phyloP scores from a whole-genome alignment of 345 rosid genomes.

The Hirschfeldia incana region DNA sequence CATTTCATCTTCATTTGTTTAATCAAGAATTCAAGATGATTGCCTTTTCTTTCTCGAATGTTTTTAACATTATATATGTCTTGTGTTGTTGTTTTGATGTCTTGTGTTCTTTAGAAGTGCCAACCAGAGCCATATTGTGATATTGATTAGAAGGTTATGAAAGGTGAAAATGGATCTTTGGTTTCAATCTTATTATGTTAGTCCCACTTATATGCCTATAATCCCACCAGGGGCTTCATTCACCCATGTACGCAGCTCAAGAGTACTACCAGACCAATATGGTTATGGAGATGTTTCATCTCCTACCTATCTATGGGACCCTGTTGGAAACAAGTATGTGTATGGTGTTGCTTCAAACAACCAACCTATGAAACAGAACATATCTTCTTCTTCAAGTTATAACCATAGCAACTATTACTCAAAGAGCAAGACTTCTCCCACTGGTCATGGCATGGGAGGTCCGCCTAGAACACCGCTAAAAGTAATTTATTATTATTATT shows the following conservation, averaged over 20 bases:
- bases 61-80: background rate
- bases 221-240: constrained; percentile 40
- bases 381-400: constrained; percentile 46
- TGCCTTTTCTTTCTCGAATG: background rate
- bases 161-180: constrained; percentile 56
- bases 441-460: background rate
- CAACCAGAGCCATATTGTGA: constrained; percentile 36
- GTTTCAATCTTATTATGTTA: constrained; percentile 45
- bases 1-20: background rate
- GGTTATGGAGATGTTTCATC: constrained; percentile 47
- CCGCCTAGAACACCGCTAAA: constrained; percentile 20
- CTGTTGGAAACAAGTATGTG: constrained; percentile 40
- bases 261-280: constrained; percentile 43
- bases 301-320: constrained; percentile 43
- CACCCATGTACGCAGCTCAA: constrained; percentile 40
- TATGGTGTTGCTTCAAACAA: constrained; percentile 39
- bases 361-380: constrained; percentile 39
- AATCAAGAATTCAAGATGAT: no score
- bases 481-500: constrained; percentile 21
- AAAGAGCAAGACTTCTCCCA: constrained; percentile 38
- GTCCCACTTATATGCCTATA: constrained; percentile 41
- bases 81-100: background rate
- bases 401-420: constrained; percentile 24
- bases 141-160: constrained; percentile 42
- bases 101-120: constrained; percentile 5